Evolutionary conservation across 2,329 filamentous ascomycete species (phyloP), one percentile per base, ranked within the genome.

Genomic region (Tolypocladium sp.): DNA sequence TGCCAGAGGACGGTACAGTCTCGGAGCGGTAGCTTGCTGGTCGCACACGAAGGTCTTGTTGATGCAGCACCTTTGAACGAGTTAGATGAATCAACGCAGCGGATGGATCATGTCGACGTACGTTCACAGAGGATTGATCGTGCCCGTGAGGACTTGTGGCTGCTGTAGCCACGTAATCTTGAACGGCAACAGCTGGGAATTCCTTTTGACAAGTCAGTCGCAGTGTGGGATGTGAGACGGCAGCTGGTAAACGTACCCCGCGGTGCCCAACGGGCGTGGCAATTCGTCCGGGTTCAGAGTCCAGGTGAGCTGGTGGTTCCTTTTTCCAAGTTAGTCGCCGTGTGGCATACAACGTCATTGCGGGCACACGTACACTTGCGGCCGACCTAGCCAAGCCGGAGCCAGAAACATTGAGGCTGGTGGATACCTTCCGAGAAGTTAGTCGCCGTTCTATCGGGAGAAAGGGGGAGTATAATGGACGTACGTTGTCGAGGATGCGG

Each of bases 351-450:
- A 25, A 13, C 1, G 12, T 22, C n/a, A 5, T 10, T 9, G 12
- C 37, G 55, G 27, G 42, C 44, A 37, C n/a, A 56, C 65, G 40
- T 66, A 65, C 63, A 58, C 55, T 65, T 25, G 30, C 27, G n/a
- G 40, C 40, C 20, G 55, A n/a, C 38, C n/a, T 35, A 37, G 55
- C 22, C 30, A 10, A 38, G 27, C 12, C 13, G 27, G 30, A 57
- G 27, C 40, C 60, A 57, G 56, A 57, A 40, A 52, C 53, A 55
- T 61, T 42, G 42, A 42, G 41, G 53, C 58, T 60, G 56, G 56
- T 56, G 58, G 62, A 46, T 59, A 51, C 58, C 66, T 67, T 66
- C 56, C 54, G 54, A 59, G 52, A 62, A 58, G 60, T 67, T 46
- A 67, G 65, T 63, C 51, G 41, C 56, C 27, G 53, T 40, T 35